A percentile compares a stretch with the other conserved stretches of the same genome.
Conservation (phyloP, 768 basidiomycete genomes). For the Tephrocybe rancida region DNA sequence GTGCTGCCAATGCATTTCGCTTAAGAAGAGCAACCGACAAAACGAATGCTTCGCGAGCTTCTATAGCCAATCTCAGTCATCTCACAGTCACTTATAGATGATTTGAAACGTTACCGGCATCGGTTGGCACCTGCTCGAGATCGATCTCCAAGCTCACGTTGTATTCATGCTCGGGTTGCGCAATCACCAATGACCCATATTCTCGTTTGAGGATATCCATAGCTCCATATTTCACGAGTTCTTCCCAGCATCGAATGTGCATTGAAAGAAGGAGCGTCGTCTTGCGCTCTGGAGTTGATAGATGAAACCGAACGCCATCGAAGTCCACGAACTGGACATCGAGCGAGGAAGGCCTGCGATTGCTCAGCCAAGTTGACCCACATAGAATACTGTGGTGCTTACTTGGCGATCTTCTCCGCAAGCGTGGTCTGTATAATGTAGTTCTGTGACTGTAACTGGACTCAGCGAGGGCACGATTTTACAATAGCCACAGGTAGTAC, state of each 20-base stretch:
- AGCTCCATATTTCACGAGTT: constrained; percentile 88
- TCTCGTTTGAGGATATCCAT: constrained; percentile 76
- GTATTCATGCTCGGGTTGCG: constrained; percentile 83
- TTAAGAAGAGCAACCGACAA: constrained; percentile 84
- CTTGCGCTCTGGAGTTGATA: constrained; percentile 88
- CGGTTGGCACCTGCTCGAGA: constrained; percentile 81
- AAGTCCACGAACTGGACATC: constrained; percentile 99
- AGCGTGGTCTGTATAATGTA: constrained; percentile 92
- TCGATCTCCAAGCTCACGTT: constrained; percentile 88
- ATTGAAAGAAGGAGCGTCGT: constrained; percentile 86
- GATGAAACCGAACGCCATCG: constrained; percentile 93
- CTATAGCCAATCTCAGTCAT: constrained; percentile 39
- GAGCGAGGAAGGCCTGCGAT: constrained; percentile 77
- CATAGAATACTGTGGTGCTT: constrained; percentile 10
- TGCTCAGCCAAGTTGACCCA: constrained; percentile 11
- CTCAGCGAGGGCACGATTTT: constrained; percentile 8
- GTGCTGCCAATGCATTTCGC: constrained; percentile 92
- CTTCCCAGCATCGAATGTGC: constrained; percentile 97
- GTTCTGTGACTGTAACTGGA: constrained; percentile 70
- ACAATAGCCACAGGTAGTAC: constrained; percentile 37
- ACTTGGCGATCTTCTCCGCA: constrained; percentile 87
- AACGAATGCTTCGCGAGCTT: constrained; percentile 78
- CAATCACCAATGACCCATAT: constrained; percentile 73
- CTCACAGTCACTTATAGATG: not conserved
- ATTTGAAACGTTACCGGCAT: constrained; percentile 58